A percentile compares a stretch with the other conserved stretches of the same genome.
phyloP scores from a whole-genome alignment of 139 green algal genomes.

The Tetradesmus lagerheimii region DNA sequence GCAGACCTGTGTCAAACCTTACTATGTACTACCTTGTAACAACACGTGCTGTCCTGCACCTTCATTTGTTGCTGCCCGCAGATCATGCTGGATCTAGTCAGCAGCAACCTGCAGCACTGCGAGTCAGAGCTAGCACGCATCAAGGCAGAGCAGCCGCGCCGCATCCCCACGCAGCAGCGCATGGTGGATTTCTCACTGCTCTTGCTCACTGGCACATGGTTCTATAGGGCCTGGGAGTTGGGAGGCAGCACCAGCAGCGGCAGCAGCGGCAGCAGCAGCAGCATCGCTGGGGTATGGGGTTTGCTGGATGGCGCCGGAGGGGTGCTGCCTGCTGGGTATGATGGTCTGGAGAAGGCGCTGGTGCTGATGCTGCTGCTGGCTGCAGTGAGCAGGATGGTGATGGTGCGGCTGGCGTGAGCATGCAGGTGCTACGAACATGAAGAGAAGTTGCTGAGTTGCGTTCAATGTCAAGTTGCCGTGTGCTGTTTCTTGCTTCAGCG shows the following conservation, averaged over 20 bases:
- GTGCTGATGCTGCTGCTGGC: constrained; percentile 54
- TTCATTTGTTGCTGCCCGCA: background rate
- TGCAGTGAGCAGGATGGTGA: constrained; percentile 29
- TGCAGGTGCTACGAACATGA: no score
- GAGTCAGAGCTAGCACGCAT: constrained; percentile 12
- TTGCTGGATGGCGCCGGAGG: background rate
- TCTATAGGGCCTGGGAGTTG: constrained; percentile 51
- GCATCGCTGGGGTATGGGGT: background rate
- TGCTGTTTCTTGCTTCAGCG: no score
- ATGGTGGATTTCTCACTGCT: constrained; percentile 41
- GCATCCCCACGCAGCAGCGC: background rate
- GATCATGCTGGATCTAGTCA: constrained; percentile 18
- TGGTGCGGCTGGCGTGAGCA: constrained; percentile 7
- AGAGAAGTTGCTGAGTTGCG: background rate
- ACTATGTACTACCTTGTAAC: no score
- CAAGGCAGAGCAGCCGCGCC: background rate
- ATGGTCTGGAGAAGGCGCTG: constrained; percentile 43
- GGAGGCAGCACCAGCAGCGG: constrained; percentile 3
- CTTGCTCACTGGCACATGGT: constrained; percentile 42
- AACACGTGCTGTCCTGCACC: background rate
- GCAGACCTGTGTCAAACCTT: no score
- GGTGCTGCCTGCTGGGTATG: background rate
- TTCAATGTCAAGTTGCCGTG: no score
- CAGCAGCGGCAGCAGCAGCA: background rate
- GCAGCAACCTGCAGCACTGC: constrained; percentile 28